Conservation (phyloP, 108 stramenopile genomes). For the Phaeodactylum tricornutum region DNA sequence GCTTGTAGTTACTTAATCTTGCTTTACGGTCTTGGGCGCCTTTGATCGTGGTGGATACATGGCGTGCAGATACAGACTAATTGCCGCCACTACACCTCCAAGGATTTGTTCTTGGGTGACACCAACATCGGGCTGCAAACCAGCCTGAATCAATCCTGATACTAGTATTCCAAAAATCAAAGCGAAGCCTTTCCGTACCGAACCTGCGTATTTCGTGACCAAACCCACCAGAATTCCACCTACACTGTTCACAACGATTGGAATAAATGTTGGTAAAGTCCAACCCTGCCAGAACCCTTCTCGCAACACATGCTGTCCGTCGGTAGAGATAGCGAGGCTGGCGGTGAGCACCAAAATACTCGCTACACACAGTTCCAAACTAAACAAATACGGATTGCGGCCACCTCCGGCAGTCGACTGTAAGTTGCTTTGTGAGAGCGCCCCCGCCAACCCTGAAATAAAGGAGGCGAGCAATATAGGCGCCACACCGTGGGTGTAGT, state of each 20-base stretch:
- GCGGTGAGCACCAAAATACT: slow-evolving; percentile 30
- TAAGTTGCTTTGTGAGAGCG: slow-evolving; percentile 83
- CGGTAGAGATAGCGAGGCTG: slow-evolving; percentile 43
- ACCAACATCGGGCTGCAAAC: slow-evolving; percentile 16
- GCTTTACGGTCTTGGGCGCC: background rate
- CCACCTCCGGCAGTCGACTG: slow-evolving; percentile 36
- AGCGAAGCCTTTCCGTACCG: slow-evolving; percentile 84
- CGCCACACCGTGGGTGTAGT: slow-evolving; percentile 66
- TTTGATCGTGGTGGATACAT: slow-evolving; percentile 34
- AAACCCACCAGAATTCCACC: slow-evolving; percentile 92
- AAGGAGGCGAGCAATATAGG: slow-evolving; percentile 75
- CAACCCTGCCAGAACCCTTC: slow-evolving; percentile 75
- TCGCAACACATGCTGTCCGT: slow-evolving; percentile 44
- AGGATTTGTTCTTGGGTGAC: slow-evolving; percentile 47
- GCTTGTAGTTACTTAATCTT: no score
- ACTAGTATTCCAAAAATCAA: slow-evolving; percentile 81
- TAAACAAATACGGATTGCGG: slow-evolving; percentile 81
- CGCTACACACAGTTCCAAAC: slow-evolving; percentile 77
- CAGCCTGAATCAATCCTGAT: slow-evolving; percentile 55
- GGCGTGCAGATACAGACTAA: slow-evolving; percentile 75
- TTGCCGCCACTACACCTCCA: slow-evolving; percentile 63
- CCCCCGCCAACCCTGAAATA: slow-evolving; percentile 83
- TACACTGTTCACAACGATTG: slow-evolving; percentile 75
- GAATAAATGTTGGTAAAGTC: slow-evolving; percentile 59
- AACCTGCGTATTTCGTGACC: slow-evolving; percentile 89